phyloP scores from a whole-genome alignment of 805 yeast genomes.

The Suhomyces sp. region DNA sequence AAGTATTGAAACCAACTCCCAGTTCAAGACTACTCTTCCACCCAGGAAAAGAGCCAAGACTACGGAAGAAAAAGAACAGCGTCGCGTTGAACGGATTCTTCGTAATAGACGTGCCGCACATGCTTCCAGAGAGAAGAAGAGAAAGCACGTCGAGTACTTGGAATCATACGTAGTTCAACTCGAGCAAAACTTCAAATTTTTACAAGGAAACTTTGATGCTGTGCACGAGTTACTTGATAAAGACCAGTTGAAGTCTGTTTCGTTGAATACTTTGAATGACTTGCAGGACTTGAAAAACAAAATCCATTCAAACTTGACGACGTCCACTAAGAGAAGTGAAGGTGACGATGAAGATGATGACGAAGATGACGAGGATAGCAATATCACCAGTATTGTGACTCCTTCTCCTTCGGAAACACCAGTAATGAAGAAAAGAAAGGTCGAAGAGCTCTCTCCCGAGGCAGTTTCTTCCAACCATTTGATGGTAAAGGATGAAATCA shows the following conservation, averaged over 20 bases:
- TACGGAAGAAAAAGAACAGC: constrained; percentile 93
- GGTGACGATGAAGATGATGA: constrained; percentile 12
- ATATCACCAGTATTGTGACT: not conserved
- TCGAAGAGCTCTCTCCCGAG: constrained; percentile 2
- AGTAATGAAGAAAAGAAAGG: constrained; percentile 13
- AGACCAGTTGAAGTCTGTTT: constrained; percentile 8
- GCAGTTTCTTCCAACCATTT: not conserved
- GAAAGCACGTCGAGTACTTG: constrained; percentile 83
- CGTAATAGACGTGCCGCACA: constrained; percentile 97
- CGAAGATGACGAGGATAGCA: constrained; percentile 11
- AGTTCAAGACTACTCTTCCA: constrained; percentile 56
- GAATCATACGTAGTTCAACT: constrained; percentile 56
- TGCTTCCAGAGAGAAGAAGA: constrained; percentile 93
- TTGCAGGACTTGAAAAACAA: constrained; percentile 23
- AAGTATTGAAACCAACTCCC: not conserved
- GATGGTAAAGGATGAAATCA: constrained; percentile 2
- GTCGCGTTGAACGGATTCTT: constrained; percentile 87
- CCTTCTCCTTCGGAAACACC: constrained; percentile 1
- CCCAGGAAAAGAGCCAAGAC: constrained; percentile 97
- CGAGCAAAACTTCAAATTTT: constrained; percentile 31
- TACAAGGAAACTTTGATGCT: constrained; percentile 24
- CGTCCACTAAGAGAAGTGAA: constrained; percentile 7
- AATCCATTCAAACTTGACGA: constrained; percentile 24
- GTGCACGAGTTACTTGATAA: constrained; percentile 12
- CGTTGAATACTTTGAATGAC: constrained; percentile 14